Conservation (phyloP, 805 yeast genomes). For the Cephaloascus albidus region DNA sequence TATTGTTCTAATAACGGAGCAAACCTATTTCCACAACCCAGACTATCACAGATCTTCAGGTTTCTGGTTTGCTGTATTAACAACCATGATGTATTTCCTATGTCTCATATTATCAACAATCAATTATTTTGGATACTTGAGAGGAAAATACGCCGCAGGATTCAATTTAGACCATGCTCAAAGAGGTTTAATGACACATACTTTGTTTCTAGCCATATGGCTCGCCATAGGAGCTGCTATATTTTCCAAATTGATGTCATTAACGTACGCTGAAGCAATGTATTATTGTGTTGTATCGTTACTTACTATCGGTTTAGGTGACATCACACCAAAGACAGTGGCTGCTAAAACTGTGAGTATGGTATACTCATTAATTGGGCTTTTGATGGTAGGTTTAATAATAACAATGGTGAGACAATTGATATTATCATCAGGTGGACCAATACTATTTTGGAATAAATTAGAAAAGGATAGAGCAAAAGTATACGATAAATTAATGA, state of each 20-base stretch:
- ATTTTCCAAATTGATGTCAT: constrained; percentile 33
- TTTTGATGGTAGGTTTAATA: constrained; percentile 65
- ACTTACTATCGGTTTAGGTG: constrained; percentile 78
- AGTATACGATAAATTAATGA: constrained; percentile 15
- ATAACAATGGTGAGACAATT: constrained; percentile 61
- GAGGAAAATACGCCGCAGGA: constrained; percentile 55
- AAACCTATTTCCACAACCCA: constrained; percentile 14
- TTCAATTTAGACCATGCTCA: constrained; percentile 63
- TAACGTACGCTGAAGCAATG: constrained; percentile 56
- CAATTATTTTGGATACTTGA: constrained; percentile 54
- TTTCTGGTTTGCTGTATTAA: constrained; percentile 69
- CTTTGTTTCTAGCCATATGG: constrained; percentile 61
- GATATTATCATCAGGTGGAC: constrained; percentile 49
- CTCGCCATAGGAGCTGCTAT: constrained; percentile 60
- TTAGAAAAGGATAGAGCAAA: constrained; percentile 41
- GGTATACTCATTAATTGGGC: constrained; percentile 63
- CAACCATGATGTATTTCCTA: constrained; percentile 49
- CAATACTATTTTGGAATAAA: constrained; percentile 58
- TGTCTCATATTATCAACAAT: constrained; percentile 43
- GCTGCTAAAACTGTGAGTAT: constrained; percentile 52
- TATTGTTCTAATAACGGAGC: constrained; percentile 30
- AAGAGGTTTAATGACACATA: constrained; percentile 64
- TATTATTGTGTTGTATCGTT: constrained; percentile 68
- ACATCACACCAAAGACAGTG: constrained; percentile 43
- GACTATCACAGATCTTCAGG: constrained; percentile 43